phyloP scores from a whole-genome alignment of 768 basidiomycete species.

The Podaxis sp. region DNA sequence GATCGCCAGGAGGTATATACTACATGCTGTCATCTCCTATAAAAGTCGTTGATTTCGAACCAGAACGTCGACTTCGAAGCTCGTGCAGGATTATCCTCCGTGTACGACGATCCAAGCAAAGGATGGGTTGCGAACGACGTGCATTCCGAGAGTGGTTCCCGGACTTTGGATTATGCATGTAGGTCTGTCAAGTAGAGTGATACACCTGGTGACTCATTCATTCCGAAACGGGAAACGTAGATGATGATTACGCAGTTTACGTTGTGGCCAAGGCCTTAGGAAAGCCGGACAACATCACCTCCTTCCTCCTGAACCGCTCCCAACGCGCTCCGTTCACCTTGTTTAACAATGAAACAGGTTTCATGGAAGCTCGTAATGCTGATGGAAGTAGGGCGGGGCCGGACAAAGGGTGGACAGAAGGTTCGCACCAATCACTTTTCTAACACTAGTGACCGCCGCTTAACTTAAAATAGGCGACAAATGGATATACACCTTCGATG shows the following conservation, averaged over 20 bases:
- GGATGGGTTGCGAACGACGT: constrained; percentile 80
- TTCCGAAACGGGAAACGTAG: constrained; percentile 30
- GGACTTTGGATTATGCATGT: constrained; percentile 81
- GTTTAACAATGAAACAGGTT: constrained; percentile 66
- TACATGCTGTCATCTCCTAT: background rate
- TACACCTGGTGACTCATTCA: background rate
- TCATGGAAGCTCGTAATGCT: constrained; percentile 76
- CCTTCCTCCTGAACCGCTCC: constrained; percentile 52
- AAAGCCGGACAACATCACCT: constrained; percentile 44
- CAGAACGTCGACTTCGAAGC: constrained; percentile 78
- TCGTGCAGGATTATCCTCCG: constrained; percentile 69
- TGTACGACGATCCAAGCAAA: constrained; percentile 47
- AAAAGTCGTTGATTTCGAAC: background rate
- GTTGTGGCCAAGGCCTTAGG: constrained; percentile 54
- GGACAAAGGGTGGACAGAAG: constrained; percentile 78
- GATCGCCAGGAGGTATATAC: constrained; percentile 65
- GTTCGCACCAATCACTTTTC: constrained; percentile 24
- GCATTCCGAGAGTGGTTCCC: constrained; percentile 75
- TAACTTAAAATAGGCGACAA: constrained; percentile 34
- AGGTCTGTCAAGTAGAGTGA: constrained; percentile 19
- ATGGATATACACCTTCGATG: constrained; percentile 72
- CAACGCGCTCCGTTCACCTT: constrained; percentile 55
- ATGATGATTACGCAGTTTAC: constrained; percentile 74
- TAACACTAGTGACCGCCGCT: background rate
- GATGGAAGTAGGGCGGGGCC: constrained; percentile 71